Evolutionary conservation across 108 stramenopile genomes (phyloP), one percentile per base, ranked within the genome.

Genomic region (Nitzschia sp.): DNA sequence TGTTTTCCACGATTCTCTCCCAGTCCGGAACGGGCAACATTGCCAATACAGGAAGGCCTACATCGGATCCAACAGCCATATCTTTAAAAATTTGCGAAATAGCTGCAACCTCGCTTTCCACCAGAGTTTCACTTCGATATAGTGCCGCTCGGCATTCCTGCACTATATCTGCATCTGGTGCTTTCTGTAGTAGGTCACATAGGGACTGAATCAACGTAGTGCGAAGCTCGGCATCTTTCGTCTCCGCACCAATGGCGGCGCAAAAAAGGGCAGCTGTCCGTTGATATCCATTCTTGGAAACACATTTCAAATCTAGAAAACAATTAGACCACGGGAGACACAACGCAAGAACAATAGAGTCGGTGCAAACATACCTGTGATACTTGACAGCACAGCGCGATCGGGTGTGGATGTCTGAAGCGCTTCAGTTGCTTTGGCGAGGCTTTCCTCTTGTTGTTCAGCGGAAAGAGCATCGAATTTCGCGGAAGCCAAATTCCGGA

Each of bases 1-100:
- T 40, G 46, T 44, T 21, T 12, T 63, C 53, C n/a, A 76, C 52
- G 57, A 76, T 70, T 8, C 41, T 19, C 14, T 69, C 69, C 75
- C 75, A 76, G 37, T 69, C 44, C 22, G 69, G 50, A 2, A 55
- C 42, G 8, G 53, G 40, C 3, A 64, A 37, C 29, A 73, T 54
- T 0, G 68, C 68, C 57, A 69, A 37, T 10, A 63, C 62, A 7
- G 69, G 54, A 41, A 76, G 42, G 11, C 53, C 44, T 0, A 38
- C 40, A 26, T 73, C 44, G 0, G 53, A 48, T 39, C 65, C 48
- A 6, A 68, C 62, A 8, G 29, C 5, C 29, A 70, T 70, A 7
- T 58, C 51, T 25, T 37, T 37, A 26, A 76, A 65, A 21, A 69
- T 56, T 21, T 15, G 10, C 14, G 50, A 21, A 15, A 53, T 55